Conservation (phyloP, 1,139 yeast genomes). For the Hyphopichia wangnamkhiaoensis region DNA sequence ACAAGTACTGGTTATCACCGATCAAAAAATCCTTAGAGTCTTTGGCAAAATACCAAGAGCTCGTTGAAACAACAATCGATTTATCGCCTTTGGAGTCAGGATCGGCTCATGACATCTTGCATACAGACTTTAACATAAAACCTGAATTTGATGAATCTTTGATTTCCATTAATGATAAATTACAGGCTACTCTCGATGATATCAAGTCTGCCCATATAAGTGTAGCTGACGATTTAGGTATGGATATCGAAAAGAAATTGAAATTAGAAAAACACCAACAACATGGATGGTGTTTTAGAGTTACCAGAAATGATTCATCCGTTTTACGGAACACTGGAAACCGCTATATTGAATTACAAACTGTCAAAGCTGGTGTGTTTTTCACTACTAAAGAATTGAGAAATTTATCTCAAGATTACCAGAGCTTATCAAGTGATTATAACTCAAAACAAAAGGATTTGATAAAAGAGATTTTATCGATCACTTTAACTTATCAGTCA, state of each 20-base stretch:
- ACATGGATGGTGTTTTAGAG: constrained; percentile 93
- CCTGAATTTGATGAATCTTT: constrained; percentile 87
- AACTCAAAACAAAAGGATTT: constrained; percentile 72
- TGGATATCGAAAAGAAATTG: constrained; percentile 84
- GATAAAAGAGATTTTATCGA: constrained; percentile 77
- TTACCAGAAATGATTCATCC: constrained; percentile 85
- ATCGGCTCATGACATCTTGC: constrained; percentile 35
- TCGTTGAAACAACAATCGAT: constrained; percentile 92
- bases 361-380: constrained; percentile 92
- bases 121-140: constrained; percentile 75
- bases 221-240: constrained; percentile 71
- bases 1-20: constrained; percentile 59
- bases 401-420: constrained; percentile 59
- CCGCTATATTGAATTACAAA: constrained; percentile 74
- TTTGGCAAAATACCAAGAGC: constrained; percentile 70
- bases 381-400: constrained; percentile 74
- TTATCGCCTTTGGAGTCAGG: constrained; percentile 69
- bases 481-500: constrained; percentile 78
- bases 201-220: constrained; percentile 63
- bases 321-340: constrained; percentile 64
- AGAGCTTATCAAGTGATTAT: constrained; percentile 64
- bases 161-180: constrained; percentile 55
- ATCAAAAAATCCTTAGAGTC: constrained; percentile 49
- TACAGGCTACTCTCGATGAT: constrained; percentile 54
- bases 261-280: constrained; percentile 83